Conservation (phyloP, 1,284 basidiomycete species). For the Butyriboletus appendiculatus region DNA sequence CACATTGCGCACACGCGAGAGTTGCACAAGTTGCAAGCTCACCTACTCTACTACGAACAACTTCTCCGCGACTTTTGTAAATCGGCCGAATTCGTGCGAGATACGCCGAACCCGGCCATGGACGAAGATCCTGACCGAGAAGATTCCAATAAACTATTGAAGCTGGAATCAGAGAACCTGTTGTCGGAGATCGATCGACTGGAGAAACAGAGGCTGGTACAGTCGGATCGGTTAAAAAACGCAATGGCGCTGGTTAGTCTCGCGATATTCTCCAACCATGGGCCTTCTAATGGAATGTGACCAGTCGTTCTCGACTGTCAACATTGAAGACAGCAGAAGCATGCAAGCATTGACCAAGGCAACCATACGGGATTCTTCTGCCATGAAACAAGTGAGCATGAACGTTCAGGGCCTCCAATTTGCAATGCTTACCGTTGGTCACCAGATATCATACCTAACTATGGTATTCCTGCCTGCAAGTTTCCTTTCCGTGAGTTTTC, state of each 20-base stretch:
- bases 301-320: slow-evolving; percentile 51
- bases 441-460: slow-evolving; percentile 33
- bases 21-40: slow-evolving; percentile 54
- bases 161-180: slow-evolving; percentile 44
- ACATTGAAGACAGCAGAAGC: slow-evolving; percentile 47
- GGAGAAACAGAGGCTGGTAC: slow-evolving; percentile 43
- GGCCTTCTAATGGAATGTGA: slow-evolving; percentile 4
- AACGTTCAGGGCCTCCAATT: neutral
- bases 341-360: slow-evolving; percentile 50
- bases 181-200: slow-evolving; percentile 48
- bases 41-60: slow-evolving; percentile 53
- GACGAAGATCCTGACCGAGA: slow-evolving; percentile 21
- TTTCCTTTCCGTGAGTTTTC: slow-evolving; percentile 40
- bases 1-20: slow-evolving; percentile 45
- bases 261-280: neutral
- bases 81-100: slow-evolving; percentile 46
- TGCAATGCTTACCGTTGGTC: neutral
- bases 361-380: slow-evolving; percentile 46
- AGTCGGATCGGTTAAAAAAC: slow-evolving; percentile 49
- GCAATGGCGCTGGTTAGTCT: slow-evolving; percentile 47
- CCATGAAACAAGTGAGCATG: slow-evolving; percentile 46
- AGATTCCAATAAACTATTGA: slow-evolving; percentile 33
- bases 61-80: slow-evolving; percentile 55
- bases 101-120: slow-evolving; percentile 49
- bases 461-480: slow-evolving; percentile 35